Conservation (phyloP, 768 basidiomycete species). For the Boletus rubescentipes region DNA sequence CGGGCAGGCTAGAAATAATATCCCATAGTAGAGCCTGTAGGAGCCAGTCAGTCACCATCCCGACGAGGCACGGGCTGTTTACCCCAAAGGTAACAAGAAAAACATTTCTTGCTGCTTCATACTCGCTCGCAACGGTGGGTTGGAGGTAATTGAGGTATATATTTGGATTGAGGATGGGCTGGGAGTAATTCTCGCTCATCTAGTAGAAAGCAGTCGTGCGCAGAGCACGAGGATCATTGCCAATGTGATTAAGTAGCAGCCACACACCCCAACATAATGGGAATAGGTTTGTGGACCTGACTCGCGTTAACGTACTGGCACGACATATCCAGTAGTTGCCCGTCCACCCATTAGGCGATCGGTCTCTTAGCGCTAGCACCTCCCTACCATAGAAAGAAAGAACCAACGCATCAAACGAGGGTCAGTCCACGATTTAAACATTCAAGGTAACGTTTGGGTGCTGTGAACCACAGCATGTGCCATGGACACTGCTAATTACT, state of each 20-base stretch:
- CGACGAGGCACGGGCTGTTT: not conserved
- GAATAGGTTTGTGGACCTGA: no score
- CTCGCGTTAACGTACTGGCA: no score
- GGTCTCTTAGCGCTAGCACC: no score
- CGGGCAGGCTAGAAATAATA: conserved; percentile 23
- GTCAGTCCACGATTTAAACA: not conserved
- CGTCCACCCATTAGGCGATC: no score
- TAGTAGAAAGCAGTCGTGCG: not conserved
- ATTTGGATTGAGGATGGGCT: conserved; percentile 18
- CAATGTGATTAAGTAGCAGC: not conserved
- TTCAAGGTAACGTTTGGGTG: not conserved
- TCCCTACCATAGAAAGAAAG: not conserved
- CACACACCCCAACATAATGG: not conserved
- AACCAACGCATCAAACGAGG: not conserved
- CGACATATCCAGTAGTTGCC: no score
- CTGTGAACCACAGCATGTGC: not conserved
- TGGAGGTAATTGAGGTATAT: conserved; percentile 29
- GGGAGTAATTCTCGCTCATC: conserved; percentile 6
- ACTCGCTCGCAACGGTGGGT: conserved; percentile 19
- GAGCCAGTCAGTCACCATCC: not conserved
- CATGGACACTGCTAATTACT: not conserved
- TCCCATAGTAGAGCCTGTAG: conserved; percentile 27
- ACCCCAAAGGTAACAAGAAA: conserved; percentile 24
- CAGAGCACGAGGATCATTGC: not conserved
- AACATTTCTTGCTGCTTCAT: conserved; percentile 19